A percentile compares a stretch with the other conserved stretches of the same genome.
Evolutionary conservation across 164 flowering plant genomes (phyloP).

Genomic region (Vitis riparia): DNA sequence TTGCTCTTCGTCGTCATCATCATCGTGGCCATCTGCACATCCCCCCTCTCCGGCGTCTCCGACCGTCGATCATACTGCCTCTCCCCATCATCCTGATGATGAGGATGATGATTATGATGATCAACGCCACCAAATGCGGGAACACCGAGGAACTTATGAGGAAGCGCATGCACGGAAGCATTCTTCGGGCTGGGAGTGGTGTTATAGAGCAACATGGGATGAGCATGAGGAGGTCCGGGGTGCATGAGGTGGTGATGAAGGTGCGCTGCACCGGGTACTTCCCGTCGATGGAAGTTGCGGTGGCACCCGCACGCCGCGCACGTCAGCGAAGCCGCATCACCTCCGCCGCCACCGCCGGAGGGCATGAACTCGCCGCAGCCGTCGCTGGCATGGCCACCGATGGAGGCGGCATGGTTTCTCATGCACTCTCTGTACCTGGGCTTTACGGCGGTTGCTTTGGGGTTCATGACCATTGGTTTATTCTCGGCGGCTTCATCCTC

Average conservation of each 20-base stretch:
- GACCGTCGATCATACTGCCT: constrained; percentile 25
- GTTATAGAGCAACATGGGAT: constrained; percentile 4
- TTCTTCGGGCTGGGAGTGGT: not conserved
- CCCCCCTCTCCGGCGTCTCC: constrained; percentile 29
- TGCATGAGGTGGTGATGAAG: constrained; percentile 6
- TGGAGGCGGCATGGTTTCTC: constrained; percentile 50
- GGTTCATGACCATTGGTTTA: not conserved
- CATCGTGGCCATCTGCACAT: not conserved
- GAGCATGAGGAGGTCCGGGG: not conserved
- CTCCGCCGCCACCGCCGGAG: constrained; percentile 6
- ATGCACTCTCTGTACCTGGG: constrained; percentile 41
- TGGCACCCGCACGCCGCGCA: constrained; percentile 66
- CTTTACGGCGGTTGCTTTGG: not conserved
- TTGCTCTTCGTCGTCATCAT: constrained; percentile 4
- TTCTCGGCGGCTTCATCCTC: constrained; percentile 2
- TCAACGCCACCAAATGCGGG: not conserved
- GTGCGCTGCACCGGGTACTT: constrained; percentile 12
- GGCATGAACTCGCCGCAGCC: constrained; percentile 64
- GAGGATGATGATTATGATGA: not conserved
- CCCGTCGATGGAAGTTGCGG: constrained; percentile 60
- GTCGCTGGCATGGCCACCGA: constrained; percentile 56
- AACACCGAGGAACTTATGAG: not conserved
- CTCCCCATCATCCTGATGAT: not conserved
- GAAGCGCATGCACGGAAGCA: not conserved
- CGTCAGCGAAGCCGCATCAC: constrained; percentile 7